A percentile compares a stretch with the other conserved stretches of the same genome.
These are phyloP conservation scores for Crithidia bombi DNA, from an alignment of 208 protist species.

Conservation along the genomic window DNA sequence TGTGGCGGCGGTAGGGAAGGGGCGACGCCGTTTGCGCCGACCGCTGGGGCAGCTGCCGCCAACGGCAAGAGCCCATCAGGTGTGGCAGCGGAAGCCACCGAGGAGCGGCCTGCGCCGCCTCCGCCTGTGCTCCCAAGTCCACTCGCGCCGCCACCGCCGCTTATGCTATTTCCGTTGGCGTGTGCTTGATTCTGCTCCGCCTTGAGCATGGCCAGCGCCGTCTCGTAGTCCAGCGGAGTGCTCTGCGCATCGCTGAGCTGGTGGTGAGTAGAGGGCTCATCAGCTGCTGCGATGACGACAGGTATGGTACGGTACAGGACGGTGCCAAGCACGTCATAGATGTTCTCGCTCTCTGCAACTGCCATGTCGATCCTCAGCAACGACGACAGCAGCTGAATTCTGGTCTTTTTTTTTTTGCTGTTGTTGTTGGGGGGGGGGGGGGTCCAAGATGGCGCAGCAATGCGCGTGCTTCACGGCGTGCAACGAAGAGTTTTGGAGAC, in stretches of 20 bases:
- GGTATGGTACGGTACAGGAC: conserved; percentile 68
- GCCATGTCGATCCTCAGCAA: conserved; percentile 33
- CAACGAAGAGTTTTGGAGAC: too few species aligned
- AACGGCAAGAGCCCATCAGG: too few species aligned
- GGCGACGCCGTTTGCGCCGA: not conserved
- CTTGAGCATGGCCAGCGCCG: conserved; percentile 23
- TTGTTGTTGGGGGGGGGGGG: too few species aligned
- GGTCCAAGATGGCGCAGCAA: too few species aligned
- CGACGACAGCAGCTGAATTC: too few species aligned
- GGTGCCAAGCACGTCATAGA: conserved; percentile 76
- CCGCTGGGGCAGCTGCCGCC: not conserved
- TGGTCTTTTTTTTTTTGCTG: too few species aligned
- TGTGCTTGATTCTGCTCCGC: conserved; percentile 8
- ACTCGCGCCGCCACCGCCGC: not conserved
- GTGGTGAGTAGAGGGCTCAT: conserved; percentile 1
- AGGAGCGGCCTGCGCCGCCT: too few species aligned
- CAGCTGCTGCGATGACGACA: conserved; percentile 25
- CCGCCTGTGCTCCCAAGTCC: too few species aligned
- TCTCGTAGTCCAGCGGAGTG: conserved; percentile 32
- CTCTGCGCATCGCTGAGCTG: conserved; percentile 12
- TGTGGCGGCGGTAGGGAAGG: not conserved
- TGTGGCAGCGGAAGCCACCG: too few species aligned
- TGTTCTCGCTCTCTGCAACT: conserved; percentile 41
- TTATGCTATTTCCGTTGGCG: not conserved
- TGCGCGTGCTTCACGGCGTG: too few species aligned